Evolutionary conservation across 495 filamentous ascomycete genomes (phyloP), one percentile per base, ranked within the genome.

Genomic region (Staphylotrichum longicolle): DNA sequence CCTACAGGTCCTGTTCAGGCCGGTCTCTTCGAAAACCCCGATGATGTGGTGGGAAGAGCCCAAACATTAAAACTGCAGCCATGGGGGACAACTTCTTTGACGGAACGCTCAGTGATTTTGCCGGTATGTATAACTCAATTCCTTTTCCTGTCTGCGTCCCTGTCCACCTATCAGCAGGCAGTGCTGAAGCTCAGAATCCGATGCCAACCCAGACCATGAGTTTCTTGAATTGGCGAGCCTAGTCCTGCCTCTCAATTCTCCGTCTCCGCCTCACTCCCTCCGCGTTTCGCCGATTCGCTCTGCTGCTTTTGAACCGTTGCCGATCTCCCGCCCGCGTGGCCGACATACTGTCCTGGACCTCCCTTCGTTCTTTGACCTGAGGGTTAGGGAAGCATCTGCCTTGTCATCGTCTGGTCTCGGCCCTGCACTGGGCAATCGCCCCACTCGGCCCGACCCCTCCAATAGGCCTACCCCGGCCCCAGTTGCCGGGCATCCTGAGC

Each of bases 51-150:
- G 20, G 20, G 20, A 27, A 1, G 20, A 27, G 20, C 20, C 20
- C 20, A 27, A 27, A 27, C 20, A 1, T 27, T 27, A 27, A 27
- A 27, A 1, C 20, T 1, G 35, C 41, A 35, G 15, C 48, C 8
- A 64, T 64, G 62, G 37, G 34, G 1, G 46, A 60, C 57, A 64
- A 32, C 39, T 64, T 64, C 47, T 64, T 64, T 37, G 57, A 64
- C 39, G 52, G 51, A 11, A 56, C 51, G 45, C 30, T 55, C 34
- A 53, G 57, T 39, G 62, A 60, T 27, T 64, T 60, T 37, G 12
- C 53, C 14, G 62, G 62, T 64, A 64, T 32, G 57, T n/a, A 15
- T 15, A 14, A 11, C 7, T 8, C 30, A 45, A 12, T 3, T 47
- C 39, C 9, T n/a, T 27, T 27, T 27, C 20, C 20, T 27, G 20